These are phyloP conservation scores for Aspergillus carbonarius DNA, from an alignment of 2,329 filamentous ascomycete genomes.

Conservation along the genomic window DNA sequence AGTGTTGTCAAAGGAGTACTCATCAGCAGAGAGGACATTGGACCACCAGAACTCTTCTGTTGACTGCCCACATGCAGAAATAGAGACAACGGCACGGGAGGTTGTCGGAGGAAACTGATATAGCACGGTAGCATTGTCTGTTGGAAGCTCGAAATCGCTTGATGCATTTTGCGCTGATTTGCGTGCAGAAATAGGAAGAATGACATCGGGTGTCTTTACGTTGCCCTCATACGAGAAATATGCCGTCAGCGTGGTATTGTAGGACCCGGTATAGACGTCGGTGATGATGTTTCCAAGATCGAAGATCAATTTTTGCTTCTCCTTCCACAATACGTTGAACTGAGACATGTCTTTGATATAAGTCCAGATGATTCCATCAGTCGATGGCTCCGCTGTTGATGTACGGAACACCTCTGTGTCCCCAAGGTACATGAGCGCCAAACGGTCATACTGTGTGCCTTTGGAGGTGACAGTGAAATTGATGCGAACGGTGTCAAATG, in stretches of 20 bases:
- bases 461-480: conserved; percentile 72
- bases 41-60: conserved; percentile 84
- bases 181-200: conserved; percentile 59
- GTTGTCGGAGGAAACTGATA: conserved; percentile 66
- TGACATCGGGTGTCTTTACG: conserved; percentile 57
- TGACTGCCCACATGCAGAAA: conserved; percentile 75
- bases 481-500: conserved; percentile 72
- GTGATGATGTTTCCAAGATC: conserved; percentile 74
- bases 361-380: conserved; percentile 69
- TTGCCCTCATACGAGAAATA: conserved; percentile 61
- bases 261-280: conserved; percentile 68
- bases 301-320: conserved; percentile 73
- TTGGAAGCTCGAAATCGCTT: conserved; percentile 68
- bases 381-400: conserved; percentile 75
- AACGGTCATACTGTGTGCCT: conserved; percentile 73
- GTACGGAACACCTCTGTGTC: conserved; percentile 81
- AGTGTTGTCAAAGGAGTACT: conserved; percentile 57
- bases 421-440: conserved; percentile 72
- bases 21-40: conserved; percentile 67
- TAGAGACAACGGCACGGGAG: conserved; percentile 68
- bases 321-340: conserved; percentile 67
- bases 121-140: conserved; percentile 58
- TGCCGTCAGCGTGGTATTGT: conserved; percentile 72
- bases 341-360: conserved; percentile 77
- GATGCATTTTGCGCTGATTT: conserved; percentile 46